phyloP scores from a whole-genome alignment of 768 basidiomycete genomes.

The Leccinum broughii region DNA sequence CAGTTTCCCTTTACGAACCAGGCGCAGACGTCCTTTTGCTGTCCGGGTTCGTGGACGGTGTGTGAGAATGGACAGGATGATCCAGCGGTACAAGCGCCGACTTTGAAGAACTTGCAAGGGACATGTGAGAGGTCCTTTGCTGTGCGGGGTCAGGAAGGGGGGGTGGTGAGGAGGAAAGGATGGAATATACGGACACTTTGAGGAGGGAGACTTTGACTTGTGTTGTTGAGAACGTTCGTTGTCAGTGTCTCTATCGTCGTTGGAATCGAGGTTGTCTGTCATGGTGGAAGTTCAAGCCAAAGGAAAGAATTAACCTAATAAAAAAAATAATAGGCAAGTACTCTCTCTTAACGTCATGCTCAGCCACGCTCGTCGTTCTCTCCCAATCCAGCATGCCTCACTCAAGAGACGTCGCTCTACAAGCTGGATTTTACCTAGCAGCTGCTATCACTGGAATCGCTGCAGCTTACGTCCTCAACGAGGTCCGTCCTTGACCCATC shows the following conservation, averaged over 20 bases:
- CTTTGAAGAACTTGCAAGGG: slow-evolving; percentile 96
- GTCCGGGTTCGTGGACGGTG: slow-evolving; percentile 65
- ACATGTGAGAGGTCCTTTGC: slow-evolving; percentile 94
- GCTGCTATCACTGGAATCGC: slow-evolving; percentile 22
- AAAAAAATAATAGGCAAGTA: too few relatives aligned
- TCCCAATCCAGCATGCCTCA: slow-evolving; percentile 10
- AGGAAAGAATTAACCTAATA: too few relatives aligned
- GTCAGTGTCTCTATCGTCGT: slow-evolving; percentile 26
- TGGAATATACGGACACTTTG: slow-evolving; percentile 31
- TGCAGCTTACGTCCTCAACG: slow-evolving; percentile 19
- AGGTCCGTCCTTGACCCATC: slow-evolving; percentile 14
- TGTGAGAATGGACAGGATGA: slow-evolving; percentile 97
- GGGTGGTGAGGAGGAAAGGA: not conserved
- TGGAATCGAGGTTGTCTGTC: slow-evolving; percentile 16
- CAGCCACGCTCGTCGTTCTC: not conserved
- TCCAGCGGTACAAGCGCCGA: slow-evolving; percentile 92
- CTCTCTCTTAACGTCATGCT: not conserved
- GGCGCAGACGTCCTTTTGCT: slow-evolving; percentile 77
- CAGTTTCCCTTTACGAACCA: slow-evolving; percentile 96
- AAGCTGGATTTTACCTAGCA: slow-evolving; percentile 8
- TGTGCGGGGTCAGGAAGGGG: slow-evolving; percentile 25
- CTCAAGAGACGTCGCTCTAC: slow-evolving; percentile 12
- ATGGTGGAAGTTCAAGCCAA: not conserved
- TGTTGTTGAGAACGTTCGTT: slow-evolving; percentile 13
- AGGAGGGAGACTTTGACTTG: slow-evolving; percentile 31